A percentile compares a stretch with the other conserved stretches of the same genome.
These are phyloP conservation scores for Combretum micranthum DNA, from an alignment of 345 rosid species.

Conservation along the genomic window DNA sequence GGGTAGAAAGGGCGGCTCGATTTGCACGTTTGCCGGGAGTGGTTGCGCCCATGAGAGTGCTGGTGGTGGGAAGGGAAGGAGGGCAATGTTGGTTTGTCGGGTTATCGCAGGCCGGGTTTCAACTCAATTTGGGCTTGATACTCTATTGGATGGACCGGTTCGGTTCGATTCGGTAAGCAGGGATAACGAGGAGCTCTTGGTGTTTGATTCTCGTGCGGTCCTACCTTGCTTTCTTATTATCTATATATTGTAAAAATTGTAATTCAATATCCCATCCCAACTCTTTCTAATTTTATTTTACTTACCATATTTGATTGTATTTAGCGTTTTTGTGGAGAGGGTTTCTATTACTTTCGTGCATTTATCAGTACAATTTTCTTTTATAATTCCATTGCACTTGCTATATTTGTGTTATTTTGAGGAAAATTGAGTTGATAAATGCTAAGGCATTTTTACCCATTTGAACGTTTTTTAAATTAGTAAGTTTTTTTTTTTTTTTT, in stretches of 20 bases:
- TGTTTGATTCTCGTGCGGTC: constrained; percentile 16
- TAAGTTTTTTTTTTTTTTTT: too few species aligned
- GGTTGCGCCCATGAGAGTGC: constrained; percentile 12
- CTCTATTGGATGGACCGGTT: constrained; percentile 6
- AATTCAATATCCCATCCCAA: too few species aligned
- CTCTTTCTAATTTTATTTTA: too few species aligned
- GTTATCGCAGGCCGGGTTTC: constrained; percentile 14
- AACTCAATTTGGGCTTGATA: background rate
- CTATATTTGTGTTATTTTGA: too few species aligned
- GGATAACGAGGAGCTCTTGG: constrained; percentile 14
- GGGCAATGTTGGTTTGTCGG: constrained; percentile 19
- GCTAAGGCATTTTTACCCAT: too few species aligned
- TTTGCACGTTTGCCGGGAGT: constrained; percentile 13
- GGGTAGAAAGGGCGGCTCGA: constrained; percentile 2
- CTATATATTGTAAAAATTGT: constrained; percentile 10
- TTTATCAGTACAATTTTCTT: too few species aligned
- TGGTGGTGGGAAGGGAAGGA: constrained; percentile 10
- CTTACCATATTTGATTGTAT: too few species aligned
- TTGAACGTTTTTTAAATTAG: too few species aligned
- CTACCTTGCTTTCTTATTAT: constrained; percentile 17
- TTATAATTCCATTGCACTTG: too few species aligned
- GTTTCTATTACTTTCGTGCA: too few species aligned
- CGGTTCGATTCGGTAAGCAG: constrained; percentile 19
- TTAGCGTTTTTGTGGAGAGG: too few species aligned
- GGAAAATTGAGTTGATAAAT: too few species aligned